Evolutionary conservation across 768 basidiomycete genomes (phyloP).

Genomic region (Boletus rubescentipes): DNA sequence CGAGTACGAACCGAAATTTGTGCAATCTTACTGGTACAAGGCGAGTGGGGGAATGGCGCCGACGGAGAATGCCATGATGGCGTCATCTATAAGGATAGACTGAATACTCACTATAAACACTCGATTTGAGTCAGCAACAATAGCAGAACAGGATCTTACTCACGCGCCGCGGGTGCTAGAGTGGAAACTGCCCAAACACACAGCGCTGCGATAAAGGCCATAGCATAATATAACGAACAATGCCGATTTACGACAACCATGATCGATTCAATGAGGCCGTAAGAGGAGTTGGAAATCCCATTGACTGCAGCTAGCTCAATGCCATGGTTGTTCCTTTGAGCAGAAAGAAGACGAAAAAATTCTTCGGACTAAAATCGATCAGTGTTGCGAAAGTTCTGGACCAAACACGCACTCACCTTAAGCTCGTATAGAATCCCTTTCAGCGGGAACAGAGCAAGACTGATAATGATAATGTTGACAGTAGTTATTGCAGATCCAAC

Average conservation of each 20-base stretch:
- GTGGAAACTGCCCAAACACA: slow-evolving; percentile 10
- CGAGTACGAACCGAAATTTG: not conserved
- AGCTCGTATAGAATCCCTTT: slow-evolving; percentile 11
- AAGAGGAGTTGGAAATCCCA: slow-evolving; percentile 16
- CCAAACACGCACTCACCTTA: not conserved
- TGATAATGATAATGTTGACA: slow-evolving; percentile 16
- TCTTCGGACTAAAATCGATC: slow-evolving; percentile 14
- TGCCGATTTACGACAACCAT: not conserved
- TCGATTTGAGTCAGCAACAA: not conserved
- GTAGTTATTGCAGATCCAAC: slow-evolving; percentile 13
- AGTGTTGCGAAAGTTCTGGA: not conserved
- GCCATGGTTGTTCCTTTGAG: not conserved
- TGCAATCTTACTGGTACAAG: slow-evolving; percentile 10
- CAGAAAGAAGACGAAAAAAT: slow-evolving; percentile 18
- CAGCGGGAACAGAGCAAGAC: slow-evolving; percentile 12
- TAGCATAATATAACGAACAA: slow-evolving; percentile 10
- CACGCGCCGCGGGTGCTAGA: slow-evolving; percentile 12
- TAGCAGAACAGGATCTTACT: not conserved
- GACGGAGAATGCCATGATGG: slow-evolving; percentile 13
- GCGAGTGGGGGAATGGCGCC: slow-evolving; percentile 16
- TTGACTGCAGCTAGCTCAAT: slow-evolving; percentile 10
- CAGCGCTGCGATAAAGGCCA: slow-evolving; percentile 2
- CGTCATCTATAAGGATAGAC: slow-evolving; percentile 12
- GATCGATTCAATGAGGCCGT: slow-evolving; percentile 4
- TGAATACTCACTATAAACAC: slow-evolving; percentile 19